Percentiles rank a stretch among this genome's conserved stretches.
phyloP scores from a whole-genome alignment of 2,329 filamentous ascomycete species.

The Parastagonospora avenae region DNA sequence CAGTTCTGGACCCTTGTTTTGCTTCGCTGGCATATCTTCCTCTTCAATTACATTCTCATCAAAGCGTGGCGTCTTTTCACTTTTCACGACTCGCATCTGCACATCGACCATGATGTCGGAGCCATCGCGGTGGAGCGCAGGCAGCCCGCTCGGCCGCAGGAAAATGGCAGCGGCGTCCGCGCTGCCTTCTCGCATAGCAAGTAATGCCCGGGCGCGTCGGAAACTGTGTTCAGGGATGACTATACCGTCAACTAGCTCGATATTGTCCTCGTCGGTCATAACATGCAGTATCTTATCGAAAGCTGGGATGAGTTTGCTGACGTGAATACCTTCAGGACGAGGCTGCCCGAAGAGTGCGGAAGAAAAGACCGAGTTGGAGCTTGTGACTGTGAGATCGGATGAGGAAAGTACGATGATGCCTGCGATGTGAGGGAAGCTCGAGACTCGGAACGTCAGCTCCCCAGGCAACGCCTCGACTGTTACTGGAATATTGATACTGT shows the following conservation, averaged over 20 bases:
- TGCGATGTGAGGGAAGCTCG: slow-evolving; percentile 95
- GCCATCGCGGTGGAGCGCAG: slow-evolving; percentile 87
- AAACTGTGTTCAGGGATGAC: slow-evolving; percentile 97
- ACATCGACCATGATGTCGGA: slow-evolving; percentile 92
- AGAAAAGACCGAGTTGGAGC: slow-evolving; percentile 93
- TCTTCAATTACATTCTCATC: slow-evolving; percentile 70
- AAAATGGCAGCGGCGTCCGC: slow-evolving; percentile 77
- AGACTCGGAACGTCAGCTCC: slow-evolving; percentile 77
- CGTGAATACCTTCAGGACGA: slow-evolving; percentile 77
- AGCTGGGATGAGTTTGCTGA: slow-evolving; percentile 80
- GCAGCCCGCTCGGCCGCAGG: slow-evolving; percentile 80
- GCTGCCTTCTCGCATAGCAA: slow-evolving; percentile 82
- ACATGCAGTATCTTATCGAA: slow-evolving; percentile 85
- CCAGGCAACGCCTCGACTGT: slow-evolving; percentile 75
- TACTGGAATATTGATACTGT: slow-evolving; percentile 81
- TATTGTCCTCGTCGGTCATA: slow-evolving; percentile 83
- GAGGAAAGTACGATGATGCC: slow-evolving; percentile 94
- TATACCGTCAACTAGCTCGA: slow-evolving; percentile 87
- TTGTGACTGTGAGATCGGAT: slow-evolving; percentile 76
- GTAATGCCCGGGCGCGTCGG: slow-evolving; percentile 81
- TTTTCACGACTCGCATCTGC: slow-evolving; percentile 95
- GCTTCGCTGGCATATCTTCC: slow-evolving; percentile 51
- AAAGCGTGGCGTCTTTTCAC: slow-evolving; percentile 61
- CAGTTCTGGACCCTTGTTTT: slow-evolving; percentile 66
- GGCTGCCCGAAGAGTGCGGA: slow-evolving; percentile 89